Percentiles rank a stretch among this genome's conserved stretches.
Conservation (phyloP, 2,329 filamentous ascomycete species). For the Trichoderma koningiopsis region DNA sequence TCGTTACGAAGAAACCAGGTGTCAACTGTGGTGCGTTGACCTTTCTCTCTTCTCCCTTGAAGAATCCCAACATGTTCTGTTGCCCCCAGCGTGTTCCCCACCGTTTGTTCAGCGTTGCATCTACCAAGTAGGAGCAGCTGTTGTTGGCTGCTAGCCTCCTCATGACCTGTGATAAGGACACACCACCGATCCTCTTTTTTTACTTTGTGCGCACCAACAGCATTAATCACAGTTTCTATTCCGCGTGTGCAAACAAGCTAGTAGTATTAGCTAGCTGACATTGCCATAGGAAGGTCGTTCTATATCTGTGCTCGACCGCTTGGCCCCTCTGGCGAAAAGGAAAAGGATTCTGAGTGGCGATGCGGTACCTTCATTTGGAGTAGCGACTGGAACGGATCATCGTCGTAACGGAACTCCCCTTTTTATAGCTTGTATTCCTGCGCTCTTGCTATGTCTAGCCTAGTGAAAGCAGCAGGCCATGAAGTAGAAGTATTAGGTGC, state of each 20-base stretch:
- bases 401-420: conserved; percentile 3
- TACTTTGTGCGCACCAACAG: not conserved
- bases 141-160: no score
- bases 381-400: conserved; percentile 55
- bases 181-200: not conserved
- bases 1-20: conserved; percentile 86
- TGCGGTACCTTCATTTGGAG: conserved; percentile 82
- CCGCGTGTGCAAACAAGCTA: not conserved
- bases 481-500: not conserved
- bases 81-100: no score
- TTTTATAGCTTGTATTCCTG: not conserved
- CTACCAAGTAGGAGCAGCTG: no score
- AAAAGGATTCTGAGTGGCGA: conserved; percentile 81
- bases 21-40: conserved; percentile 67
- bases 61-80: no score
- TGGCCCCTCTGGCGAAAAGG: conserved; percentile 82
- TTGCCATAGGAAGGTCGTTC: conserved; percentile 57
- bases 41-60: no score
- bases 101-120: no score
- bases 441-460: not conserved
- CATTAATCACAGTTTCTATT: not conserved
- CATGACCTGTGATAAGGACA: not conserved
- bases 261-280: conserved; percentile 27
- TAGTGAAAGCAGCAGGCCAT: not conserved
- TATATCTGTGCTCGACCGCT: conserved; percentile 71